Percentiles rank a stretch among this genome's conserved stretches.
phyloP scores from a whole-genome alignment of 352 stramenopile species.

The Lagenidium giganteum region DNA sequence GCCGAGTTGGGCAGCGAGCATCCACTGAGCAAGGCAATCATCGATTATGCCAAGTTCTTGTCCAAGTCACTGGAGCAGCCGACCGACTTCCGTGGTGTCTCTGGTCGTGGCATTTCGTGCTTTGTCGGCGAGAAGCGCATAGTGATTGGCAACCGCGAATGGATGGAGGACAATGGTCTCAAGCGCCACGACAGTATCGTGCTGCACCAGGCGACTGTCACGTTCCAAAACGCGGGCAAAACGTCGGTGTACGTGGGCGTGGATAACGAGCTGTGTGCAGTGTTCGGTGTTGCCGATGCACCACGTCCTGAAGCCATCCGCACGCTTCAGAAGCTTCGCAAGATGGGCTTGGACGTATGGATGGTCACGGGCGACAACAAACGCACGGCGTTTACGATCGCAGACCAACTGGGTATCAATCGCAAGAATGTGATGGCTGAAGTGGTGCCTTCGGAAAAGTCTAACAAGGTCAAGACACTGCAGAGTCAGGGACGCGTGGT shows the following conservation, averaged over 20 bases:
- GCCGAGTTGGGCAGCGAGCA: conserved; percentile 94
- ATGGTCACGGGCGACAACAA: conserved; percentile 99
- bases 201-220: conserved; percentile 63
- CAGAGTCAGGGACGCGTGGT: conserved; percentile 87
- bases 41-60: conserved; percentile 88
- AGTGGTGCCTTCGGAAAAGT: conserved; percentile 95
- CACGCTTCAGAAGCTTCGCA: conserved; percentile 87
- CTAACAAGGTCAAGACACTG: conserved; percentile 89
- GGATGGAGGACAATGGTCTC: conserved; percentile 78
- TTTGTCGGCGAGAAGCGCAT: conserved; percentile 68
- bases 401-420: conserved; percentile 90
- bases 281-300: conserved; percentile 84
- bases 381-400: conserved; percentile 92
- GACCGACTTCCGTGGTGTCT: conserved; percentile 78
- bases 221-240: conserved; percentile 89
- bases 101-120: conserved; percentile 84
- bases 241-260: conserved; percentile 96
- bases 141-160: conserved; percentile 91
- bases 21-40: conserved; percentile 91
- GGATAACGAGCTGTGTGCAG: conserved; percentile 55
- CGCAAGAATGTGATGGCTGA: conserved; percentile 92
- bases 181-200: conserved; percentile 68
- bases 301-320: conserved; percentile 89
- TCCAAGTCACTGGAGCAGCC: conserved; percentile 70
- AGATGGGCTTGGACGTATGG: conserved; percentile 93